Base-by-base conservation (phyloP, 225 moss, liverwort and hornwort genomes). In the Marchantia polymorpha region DNA sequence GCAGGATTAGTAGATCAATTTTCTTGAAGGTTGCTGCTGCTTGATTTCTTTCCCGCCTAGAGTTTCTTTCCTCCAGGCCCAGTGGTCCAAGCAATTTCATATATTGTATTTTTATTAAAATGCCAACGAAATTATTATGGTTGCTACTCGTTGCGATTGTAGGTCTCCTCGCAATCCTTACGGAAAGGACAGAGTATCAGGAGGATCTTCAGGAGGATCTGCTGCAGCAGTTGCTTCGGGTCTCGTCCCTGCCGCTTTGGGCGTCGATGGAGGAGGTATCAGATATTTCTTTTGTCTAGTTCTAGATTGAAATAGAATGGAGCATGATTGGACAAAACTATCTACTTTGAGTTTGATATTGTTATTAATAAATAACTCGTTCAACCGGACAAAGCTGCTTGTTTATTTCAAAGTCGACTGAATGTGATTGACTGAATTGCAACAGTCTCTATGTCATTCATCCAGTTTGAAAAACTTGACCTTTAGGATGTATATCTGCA, bases 201-300 rank as follows among this genome's bases (percentile, higher is more conserved):
- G 96, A 55, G 96, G 96, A 4, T 96, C 96, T 52, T 96, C 96
- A 60, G 94, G 96, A 74, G 96, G 96, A 54, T 94, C 96, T 49
- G 96, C 94, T 30, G 96, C 90, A 17, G 89, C 85, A 49, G 96
- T 96, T 76, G 96, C 94, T 16, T 86, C 91, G 76, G 96, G 96
- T 53, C 82, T 94, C 20, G 90, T 91, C 67, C 94, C 96, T 69
- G 96, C 88, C 70, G 96, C 96, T 3, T 90, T 96, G 10, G 96
- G 96, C 56, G 92, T 94, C 22, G 96, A 96, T 80, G 94, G 94
- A 58, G 96, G 96, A 90, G 96, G 96, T 92, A 81, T 26, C 8
- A 0, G 15, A 53, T 26, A 26, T 73, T 3, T 22, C 27, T 50
- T 48, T 50, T 10, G 7, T 11, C 50, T n/a, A n/a, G 11, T 50